Evolutionary conservation across 2,329 filamentous ascomycete species (phyloP).

Genomic region (Alternaria metachromatica): DNA sequence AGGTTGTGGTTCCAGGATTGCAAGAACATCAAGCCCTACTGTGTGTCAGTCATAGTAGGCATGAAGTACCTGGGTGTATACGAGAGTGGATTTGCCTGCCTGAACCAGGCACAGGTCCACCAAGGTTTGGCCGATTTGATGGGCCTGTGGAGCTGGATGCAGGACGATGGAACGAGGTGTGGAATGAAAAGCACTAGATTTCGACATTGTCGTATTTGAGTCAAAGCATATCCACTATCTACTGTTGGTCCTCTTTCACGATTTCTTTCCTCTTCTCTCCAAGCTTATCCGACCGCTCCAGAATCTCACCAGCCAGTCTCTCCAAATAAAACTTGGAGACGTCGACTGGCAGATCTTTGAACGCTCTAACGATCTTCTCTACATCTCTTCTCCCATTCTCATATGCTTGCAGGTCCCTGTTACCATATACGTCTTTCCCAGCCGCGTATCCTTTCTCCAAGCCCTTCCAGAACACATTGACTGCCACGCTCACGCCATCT

Average conservation of each 20-base stretch:
- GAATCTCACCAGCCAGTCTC: slow-evolving; percentile 73
- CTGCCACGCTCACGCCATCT: slow-evolving; percentile 69
- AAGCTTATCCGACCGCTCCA: slow-evolving; percentile 43
- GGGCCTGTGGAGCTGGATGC: slow-evolving; percentile 66
- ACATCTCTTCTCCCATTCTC: slow-evolving; percentile 80
- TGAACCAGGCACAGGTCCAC: slow-evolving; percentile 70
- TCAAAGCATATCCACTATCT: background rate
- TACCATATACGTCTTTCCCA: slow-evolving; percentile 86
- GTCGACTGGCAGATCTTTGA: slow-evolving; percentile 69
- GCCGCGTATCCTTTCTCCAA: slow-evolving; percentile 71
- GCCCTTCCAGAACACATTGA: slow-evolving; percentile 89
- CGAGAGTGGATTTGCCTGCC: slow-evolving; percentile 87
- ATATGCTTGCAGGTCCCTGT: slow-evolving; percentile 82
- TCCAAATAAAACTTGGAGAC: slow-evolving; percentile 77
- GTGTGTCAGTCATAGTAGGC: slow-evolving; percentile 89
- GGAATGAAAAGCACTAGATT: slow-evolving; percentile 19
- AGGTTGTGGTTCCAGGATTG: slow-evolving; percentile 67
- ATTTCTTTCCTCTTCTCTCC: background rate
- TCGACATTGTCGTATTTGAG: background rate
- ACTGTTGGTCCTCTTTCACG: background rate
- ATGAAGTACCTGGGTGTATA: slow-evolving; percentile 86
- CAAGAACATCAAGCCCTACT: slow-evolving; percentile 77
- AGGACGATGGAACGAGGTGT: slow-evolving; percentile 68
- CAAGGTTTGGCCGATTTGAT: slow-evolving; percentile 69
- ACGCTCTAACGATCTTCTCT: slow-evolving; percentile 68